Evolutionary conservation across 169 alveolate species (phyloP).

Genomic region (Cyclospora cayetanensis): DNA sequence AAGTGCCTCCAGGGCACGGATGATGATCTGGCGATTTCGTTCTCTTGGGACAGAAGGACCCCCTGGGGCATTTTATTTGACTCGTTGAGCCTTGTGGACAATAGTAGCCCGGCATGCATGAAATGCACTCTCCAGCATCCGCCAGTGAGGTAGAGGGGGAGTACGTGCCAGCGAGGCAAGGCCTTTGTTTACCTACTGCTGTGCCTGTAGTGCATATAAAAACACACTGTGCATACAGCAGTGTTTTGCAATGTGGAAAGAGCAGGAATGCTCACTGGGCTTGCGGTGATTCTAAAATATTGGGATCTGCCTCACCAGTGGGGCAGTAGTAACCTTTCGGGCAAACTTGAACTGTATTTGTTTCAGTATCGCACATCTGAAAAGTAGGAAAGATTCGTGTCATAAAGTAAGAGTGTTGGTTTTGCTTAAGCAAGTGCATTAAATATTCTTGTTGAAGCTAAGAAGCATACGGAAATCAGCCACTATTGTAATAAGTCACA

Average conservation of each 20-base stretch:
- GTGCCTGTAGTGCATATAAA: not conserved
- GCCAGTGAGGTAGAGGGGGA: not conserved
- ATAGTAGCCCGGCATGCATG: conserved; percentile 29
- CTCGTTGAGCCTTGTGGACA: not conserved
- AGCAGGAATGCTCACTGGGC: too few relatives aligned
- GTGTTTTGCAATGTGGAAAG: too few relatives aligned
- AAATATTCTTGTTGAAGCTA: too few relatives aligned
- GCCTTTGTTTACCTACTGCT: not conserved
- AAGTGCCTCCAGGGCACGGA: conserved; percentile 68
- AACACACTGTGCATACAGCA: too few relatives aligned
- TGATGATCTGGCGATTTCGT: conserved; percentile 52
- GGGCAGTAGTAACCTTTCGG: conserved; percentile 32
- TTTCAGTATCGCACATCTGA: conserved; percentile 7
- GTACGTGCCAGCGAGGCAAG: conserved; percentile 4
- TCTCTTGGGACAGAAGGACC: conserved; percentile 59
- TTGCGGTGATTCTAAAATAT: too few relatives aligned
- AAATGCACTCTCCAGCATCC: conserved; percentile 15
- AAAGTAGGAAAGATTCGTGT: too few relatives aligned
- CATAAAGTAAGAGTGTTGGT: too few relatives aligned
- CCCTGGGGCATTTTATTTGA: conserved; percentile 48
- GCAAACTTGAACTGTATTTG: not conserved
- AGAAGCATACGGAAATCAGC: too few relatives aligned
- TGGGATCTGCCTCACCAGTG: not conserved
- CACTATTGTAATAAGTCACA: too few relatives aligned
- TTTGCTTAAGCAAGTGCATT: too few relatives aligned